Conservation (phyloP, 2,329 filamentous ascomycete genomes). For the Fusarium lateritium region DNA sequence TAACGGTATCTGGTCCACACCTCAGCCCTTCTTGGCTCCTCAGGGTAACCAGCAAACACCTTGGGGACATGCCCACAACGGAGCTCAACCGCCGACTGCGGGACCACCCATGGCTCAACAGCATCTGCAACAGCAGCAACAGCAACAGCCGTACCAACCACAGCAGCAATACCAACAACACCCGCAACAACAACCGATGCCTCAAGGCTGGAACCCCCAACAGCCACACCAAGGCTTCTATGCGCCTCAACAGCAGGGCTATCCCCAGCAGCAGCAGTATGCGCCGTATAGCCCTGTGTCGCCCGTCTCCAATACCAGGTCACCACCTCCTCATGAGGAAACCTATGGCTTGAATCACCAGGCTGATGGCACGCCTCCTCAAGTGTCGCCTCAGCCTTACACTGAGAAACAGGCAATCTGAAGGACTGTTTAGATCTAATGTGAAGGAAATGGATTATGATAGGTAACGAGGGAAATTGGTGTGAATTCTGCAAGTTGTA, state of each 20-base stretch:
- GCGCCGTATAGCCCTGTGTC: not conserved
- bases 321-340: slow-evolving; percentile 50
- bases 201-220: not conserved
- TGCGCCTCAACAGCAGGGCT: slow-evolving; percentile 3
- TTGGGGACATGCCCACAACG: slow-evolving; percentile 42
- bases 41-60: slow-evolving; percentile 26
- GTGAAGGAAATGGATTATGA: not conserved
- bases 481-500: slow-evolving; percentile 3
- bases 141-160: slow-evolving; percentile 15
- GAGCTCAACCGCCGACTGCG: slow-evolving; percentile 6
- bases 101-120: slow-evolving; percentile 19
- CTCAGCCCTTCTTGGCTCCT: slow-evolving; percentile 33
- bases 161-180: slow-evolving; percentile 9
- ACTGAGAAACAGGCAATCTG: slow-evolving; percentile 41
- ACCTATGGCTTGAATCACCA: slow-evolving; percentile 53
- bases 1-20: slow-evolving; percentile 49
- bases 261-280: slow-evolving; percentile 11
- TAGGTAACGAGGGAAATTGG: not conserved
- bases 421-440: not conserved
- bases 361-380: slow-evolving; percentile 49
- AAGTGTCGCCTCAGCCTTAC: slow-evolving; percentile 37
- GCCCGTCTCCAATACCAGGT: slow-evolving; percentile 9
- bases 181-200: not conserved
- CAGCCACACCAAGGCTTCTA: not conserved
- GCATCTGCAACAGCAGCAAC: slow-evolving; percentile 7